phyloP scores from a whole-genome alignment of 75 land plant genomes.

The Azolla pinnata region DNA sequence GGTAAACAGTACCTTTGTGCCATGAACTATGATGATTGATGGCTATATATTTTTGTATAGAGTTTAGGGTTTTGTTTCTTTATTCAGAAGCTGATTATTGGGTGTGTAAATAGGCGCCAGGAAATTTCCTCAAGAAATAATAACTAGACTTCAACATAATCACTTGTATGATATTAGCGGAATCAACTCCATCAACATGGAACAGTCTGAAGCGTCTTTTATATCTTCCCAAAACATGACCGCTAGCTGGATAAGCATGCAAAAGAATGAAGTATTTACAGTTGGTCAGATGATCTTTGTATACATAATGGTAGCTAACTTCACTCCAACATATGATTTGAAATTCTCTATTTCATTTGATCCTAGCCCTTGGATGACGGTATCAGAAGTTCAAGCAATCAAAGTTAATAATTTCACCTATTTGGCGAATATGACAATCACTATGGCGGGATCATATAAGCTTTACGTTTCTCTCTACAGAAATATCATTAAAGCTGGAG shows the following conservation, averaged over 20 bases:
- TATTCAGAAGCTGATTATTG: too few relatives aligned
- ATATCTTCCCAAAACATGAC: too few relatives aligned
- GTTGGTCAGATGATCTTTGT: neutral
- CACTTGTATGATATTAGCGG: too few relatives aligned
- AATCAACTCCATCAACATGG: too few relatives aligned
- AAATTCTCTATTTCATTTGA: neutral
- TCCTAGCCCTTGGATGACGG: neutral
- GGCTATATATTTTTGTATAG: too few relatives aligned
- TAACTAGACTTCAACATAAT: too few relatives aligned
- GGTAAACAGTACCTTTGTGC: too few relatives aligned
- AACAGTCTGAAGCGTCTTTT: too few relatives aligned
- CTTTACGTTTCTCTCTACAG: neutral
- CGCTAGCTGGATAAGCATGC: neutral
- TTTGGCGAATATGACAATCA: neutral
- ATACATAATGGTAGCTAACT: neutral
- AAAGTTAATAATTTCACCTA: neutral
- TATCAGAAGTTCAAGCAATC: neutral
- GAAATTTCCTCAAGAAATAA: too few relatives aligned
- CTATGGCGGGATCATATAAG: neutral
- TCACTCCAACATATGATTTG: neutral
- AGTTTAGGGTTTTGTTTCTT: too few relatives aligned
- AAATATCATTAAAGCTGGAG: neutral
- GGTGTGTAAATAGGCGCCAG: too few relatives aligned
- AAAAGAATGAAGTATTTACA: neutral
- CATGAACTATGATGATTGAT: too few relatives aligned